Evolutionary conservation across 1,284 basidiomycete genomes (phyloP).

Genomic region (Cystobasidiaceae sp.): DNA sequence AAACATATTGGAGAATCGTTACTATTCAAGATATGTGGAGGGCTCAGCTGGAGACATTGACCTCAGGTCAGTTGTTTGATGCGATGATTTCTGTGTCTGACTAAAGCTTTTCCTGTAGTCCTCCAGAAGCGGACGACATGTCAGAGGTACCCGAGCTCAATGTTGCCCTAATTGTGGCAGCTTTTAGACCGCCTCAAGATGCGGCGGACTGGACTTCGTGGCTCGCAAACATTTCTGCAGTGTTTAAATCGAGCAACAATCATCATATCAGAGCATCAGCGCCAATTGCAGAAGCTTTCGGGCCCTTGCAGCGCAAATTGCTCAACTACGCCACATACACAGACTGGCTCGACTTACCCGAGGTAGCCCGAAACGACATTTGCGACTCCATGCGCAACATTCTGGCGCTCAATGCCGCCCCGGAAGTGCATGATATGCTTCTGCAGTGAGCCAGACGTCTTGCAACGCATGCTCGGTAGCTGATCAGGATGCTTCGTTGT

Average conservation of each 20-base stretch:
- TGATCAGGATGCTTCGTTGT: not conserved
- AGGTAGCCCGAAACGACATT: not conserved
- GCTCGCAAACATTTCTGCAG: not conserved
- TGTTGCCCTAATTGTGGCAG: not conserved
- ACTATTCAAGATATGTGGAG: constrained; percentile 3
- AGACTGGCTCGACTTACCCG: constrained; percentile 12
- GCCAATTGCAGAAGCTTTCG: constrained; percentile 10
- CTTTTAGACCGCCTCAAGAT: constrained; percentile 5
- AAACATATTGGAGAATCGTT: not conserved
- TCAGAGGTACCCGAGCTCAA: constrained; percentile 6
- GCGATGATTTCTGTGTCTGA: not conserved
- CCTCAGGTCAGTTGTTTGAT: not conserved
- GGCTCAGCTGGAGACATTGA: constrained; percentile 3
- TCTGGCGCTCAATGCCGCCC: not conserved
- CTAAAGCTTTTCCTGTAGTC: not conserved
- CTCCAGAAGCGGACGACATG: constrained; percentile 1
- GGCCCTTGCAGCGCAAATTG: constrained; percentile 21
- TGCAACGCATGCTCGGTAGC: not conserved
- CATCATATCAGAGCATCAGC: constrained; percentile 15
- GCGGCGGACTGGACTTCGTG: constrained; percentile 9
- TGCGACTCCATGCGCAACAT: not conserved
- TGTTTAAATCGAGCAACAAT: constrained; percentile 15
- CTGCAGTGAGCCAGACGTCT: constrained; percentile 2
- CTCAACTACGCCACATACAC: constrained; percentile 23
- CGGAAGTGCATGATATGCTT: constrained; percentile 25